Percentiles rank a stretch among this genome's conserved stretches.
These are phyloP conservation scores for Meyerozyma guilliermondii DNA, from an alignment of 1,139 yeast genomes.

Conservation along the genomic window DNA sequence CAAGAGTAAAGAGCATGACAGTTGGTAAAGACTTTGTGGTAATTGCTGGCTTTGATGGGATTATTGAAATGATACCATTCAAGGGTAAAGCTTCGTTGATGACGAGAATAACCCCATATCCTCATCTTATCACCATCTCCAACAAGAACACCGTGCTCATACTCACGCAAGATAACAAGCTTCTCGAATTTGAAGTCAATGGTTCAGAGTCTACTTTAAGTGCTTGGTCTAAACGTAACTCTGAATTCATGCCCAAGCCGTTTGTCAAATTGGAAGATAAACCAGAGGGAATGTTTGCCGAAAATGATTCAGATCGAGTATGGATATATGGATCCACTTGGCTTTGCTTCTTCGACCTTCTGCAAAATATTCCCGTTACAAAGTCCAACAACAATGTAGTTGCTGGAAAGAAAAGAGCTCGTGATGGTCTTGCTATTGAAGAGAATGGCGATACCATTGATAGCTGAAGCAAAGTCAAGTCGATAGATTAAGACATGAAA, in stretches of 20 bases:
- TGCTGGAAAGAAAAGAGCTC: constrained; percentile 47
- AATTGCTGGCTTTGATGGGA: constrained; percentile 55
- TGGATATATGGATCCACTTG: constrained; percentile 92
- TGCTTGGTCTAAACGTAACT: constrained; percentile 74
- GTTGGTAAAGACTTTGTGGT: constrained; percentile 14
- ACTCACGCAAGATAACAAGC: constrained; percentile 68
- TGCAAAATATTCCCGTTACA: constrained; percentile 50
- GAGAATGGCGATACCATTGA: constrained; percentile 25
- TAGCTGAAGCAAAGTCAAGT: constrained; percentile 26
- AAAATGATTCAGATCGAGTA: constrained; percentile 25
- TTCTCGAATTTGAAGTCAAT: constrained; percentile 56
- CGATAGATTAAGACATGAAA: constrained; percentile 22
- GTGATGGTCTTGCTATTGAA: constrained; percentile 56
- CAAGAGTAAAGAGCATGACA: constrained; percentile 41
- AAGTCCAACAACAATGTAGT: constrained; percentile 15
- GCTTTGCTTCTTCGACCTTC: constrained; percentile 70
- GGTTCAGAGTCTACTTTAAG: constrained; percentile 42
- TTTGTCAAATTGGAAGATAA: constrained; percentile 58
- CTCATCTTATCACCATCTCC: constrained; percentile 62
- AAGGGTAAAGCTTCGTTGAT: constrained; percentile 19
- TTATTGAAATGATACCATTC: constrained; percentile 49
- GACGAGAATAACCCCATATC: constrained; percentile 51
- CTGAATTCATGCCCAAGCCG: constrained; percentile 68
- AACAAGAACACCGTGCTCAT: constrained; percentile 49
- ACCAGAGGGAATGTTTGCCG: constrained; percentile 66